Conservation (phyloP, 176 grass and related monocot species). For the Elymus sibiricus region DNA sequence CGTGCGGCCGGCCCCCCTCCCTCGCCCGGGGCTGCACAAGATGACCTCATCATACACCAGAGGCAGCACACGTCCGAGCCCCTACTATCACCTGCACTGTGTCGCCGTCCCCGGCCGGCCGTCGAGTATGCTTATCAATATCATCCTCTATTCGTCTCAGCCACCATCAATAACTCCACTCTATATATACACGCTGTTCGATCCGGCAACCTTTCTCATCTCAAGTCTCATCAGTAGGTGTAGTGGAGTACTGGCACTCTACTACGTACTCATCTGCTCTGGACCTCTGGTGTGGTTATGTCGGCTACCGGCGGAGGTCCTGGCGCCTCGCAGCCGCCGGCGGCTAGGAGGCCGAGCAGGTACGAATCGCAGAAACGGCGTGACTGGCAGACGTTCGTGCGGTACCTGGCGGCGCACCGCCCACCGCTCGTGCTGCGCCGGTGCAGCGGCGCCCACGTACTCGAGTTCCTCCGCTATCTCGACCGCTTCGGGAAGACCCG, state of each 20-base stretch:
- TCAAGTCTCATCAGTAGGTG: not conserved
- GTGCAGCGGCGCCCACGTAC: constrained; percentile 68
- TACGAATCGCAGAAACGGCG: constrained; percentile 82
- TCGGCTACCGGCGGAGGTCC: not conserved
- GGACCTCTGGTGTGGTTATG: not conserved
- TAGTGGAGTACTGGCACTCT: too few relatives aligned
- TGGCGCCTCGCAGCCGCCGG: not conserved
- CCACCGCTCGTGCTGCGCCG: constrained; percentile 51
- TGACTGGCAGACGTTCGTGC: constrained; percentile 59
- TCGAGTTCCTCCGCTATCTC: constrained; percentile 92
- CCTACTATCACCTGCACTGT: not conserved
- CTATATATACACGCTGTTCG: not conserved
- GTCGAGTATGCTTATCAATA: not conserved
- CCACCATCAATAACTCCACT: not conserved
- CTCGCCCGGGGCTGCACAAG: not conserved
- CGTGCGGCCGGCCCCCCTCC: not conserved
- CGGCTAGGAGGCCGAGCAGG: constrained; percentile 33
- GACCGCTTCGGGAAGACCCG: constrained; percentile 88
- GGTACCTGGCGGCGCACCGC: constrained; percentile 50
- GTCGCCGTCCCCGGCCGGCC: not conserved
- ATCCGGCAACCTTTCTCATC: not conserved
- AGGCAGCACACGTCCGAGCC: not conserved
- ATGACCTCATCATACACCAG: not conserved
- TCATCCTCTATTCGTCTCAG: not conserved
- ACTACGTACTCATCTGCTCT: too few relatives aligned